phyloP scores from a whole-genome alignment of 305 asterid species.

The Solanum aculeatissimum region DNA sequence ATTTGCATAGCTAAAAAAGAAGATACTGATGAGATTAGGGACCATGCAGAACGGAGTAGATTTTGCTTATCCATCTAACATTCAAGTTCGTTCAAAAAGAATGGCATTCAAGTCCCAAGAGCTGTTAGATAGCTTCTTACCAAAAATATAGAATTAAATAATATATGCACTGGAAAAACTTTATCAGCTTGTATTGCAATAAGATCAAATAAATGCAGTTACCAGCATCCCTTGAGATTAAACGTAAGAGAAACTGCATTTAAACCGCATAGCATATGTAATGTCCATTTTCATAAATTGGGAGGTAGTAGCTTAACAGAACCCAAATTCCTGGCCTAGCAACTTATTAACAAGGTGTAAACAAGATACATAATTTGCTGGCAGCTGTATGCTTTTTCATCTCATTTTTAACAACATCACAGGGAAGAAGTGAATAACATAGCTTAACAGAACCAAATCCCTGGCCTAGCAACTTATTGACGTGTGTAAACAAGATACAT shows the following conservation, averaged over 20 bases:
- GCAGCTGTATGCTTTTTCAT: neutral
- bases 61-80: neutral
- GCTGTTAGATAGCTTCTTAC: neutral
- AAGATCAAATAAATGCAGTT: neutral
- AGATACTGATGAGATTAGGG: neutral
- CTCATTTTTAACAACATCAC: neutral
- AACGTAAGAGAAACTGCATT: neutral
- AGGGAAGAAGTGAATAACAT: neutral
- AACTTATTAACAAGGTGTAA: neutral
- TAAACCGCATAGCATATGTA: neutral
- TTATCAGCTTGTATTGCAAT: neutral
- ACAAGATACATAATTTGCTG: neutral
- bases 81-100: neutral
- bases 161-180: neutral
- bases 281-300: neutral
- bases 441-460: neutral
- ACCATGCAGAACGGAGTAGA: neutral
- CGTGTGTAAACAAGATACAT: neutral
- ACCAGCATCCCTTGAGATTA: neutral
- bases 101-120: neutral
- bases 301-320: neutral
- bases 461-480: neutral
- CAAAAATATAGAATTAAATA: neutral
- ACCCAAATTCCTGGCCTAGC: neutral
- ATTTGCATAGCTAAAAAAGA: neutral